Evolutionary conservation across 208 protist species (phyloP).

Genomic region (Plasmodiophora brassicae): DNA sequence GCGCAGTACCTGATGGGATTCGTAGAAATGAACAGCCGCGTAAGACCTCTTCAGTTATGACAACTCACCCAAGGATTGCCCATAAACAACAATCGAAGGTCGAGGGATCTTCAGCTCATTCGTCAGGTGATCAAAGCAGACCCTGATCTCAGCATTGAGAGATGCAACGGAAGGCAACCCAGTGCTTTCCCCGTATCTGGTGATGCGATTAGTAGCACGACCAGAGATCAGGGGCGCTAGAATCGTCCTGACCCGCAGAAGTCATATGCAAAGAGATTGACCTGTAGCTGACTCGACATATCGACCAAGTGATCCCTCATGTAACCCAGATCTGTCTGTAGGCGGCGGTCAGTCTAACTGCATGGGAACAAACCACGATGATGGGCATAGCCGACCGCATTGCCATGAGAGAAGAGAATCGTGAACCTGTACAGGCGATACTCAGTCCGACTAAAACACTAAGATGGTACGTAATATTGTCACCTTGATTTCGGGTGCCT

Average conservation of each 20-base stretch:
- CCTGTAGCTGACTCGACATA: background rate
- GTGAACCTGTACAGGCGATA: background rate
- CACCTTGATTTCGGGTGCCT: background rate
- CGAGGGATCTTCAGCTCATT: background rate
- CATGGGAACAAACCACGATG: background rate
- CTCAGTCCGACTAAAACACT: background rate
- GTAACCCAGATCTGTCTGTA: slow-evolving; percentile 17
- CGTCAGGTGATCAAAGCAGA: background rate
- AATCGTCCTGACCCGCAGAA: background rate
- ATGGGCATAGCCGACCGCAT: background rate
- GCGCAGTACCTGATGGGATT: background rate
- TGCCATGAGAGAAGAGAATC: slow-evolving; percentile 37
- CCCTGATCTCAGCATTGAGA: background rate
- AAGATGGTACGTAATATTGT: background rate
- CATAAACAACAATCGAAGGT: slow-evolving; percentile 15
- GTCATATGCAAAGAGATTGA: slow-evolving; percentile 34
- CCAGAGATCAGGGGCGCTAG: background rate
- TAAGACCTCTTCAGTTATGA: background rate
- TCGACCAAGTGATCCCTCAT: slow-evolving; percentile 29
- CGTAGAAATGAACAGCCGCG: background rate
- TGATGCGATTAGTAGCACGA: background rate
- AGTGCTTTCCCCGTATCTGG: background rate
- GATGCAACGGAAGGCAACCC: background rate
- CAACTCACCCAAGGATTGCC: background rate
- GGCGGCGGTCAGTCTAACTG: too few species aligned